phyloP scores from a whole-genome alignment of 352 stramenopile genomes.

The Phytophthora cactorum region DNA sequence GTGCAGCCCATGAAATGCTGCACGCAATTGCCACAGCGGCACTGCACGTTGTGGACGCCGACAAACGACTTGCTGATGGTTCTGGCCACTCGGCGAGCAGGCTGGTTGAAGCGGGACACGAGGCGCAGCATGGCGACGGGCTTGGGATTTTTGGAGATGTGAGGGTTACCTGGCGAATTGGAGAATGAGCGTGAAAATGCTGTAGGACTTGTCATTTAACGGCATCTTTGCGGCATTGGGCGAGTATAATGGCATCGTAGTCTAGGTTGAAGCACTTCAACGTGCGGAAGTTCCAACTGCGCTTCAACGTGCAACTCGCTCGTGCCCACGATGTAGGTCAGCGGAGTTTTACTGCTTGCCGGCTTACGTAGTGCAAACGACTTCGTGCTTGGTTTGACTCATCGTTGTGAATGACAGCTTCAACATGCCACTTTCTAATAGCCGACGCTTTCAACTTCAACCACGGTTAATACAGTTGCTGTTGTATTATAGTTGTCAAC shows the following conservation, averaged over 20 bases:
- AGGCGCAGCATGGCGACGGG: constrained; percentile 29
- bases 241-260: background rate
- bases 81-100: constrained; percentile 20
- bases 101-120: constrained; percentile 36
- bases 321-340: constrained; percentile 7
- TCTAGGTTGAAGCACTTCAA: constrained; percentile 22
- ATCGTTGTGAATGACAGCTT: constrained; percentile 10
- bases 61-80: constrained; percentile 22
- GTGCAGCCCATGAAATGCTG: background rate
- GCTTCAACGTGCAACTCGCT: constrained; percentile 29
- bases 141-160: background rate
- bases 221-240: background rate
- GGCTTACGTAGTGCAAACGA: background rate
- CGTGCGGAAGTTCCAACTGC: constrained; percentile 12
- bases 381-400: background rate
- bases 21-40: constrained; percentile 35
- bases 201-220: background rate
- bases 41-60: constrained; percentile 27
- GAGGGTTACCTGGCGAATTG: constrained; percentile 1
- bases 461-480: constrained; percentile 9
- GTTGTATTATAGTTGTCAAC: background rate
- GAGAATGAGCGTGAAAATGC: constrained; percentile 1
- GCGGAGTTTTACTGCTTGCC: background rate
- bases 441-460: constrained; percentile 16
- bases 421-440: constrained; percentile 11